These are phyloP conservation scores for Schoenoplectus triqueter DNA, from an alignment of 202 grass and related monocot species.

Conservation along the genomic window DNA sequence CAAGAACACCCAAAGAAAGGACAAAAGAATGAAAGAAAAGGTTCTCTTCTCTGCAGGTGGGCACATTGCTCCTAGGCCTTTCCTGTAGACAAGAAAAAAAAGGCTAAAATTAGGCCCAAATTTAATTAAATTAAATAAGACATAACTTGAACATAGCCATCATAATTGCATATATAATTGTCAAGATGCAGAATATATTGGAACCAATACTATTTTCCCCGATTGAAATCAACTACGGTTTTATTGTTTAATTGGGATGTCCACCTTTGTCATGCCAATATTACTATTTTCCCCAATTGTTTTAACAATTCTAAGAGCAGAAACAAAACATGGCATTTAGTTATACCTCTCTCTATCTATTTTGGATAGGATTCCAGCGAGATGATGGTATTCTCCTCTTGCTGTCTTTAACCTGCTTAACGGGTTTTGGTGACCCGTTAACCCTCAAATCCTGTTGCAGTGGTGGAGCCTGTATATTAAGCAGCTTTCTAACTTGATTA, in stretches of 20 bases:
- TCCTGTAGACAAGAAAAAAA: slow-evolving; percentile 8
- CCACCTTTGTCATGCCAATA: not conserved
- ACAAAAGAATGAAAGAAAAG: slow-evolving; percentile 35
- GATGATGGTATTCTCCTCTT: slow-evolving; percentile 47
- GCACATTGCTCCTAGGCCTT: slow-evolving; percentile 5
- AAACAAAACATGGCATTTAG: not conserved
- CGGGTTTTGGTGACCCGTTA: slow-evolving; percentile 13
- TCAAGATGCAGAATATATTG: not conserved
- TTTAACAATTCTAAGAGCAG: not conserved
- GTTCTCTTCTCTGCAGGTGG: slow-evolving; percentile 15
- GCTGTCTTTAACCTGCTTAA: slow-evolving; percentile 36
- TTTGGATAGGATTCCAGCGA: slow-evolving; percentile 33
- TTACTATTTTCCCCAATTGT: not conserved
- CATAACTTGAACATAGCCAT: not conserved
- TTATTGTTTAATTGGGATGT: not conserved
- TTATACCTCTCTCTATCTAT: slow-evolving; percentile 34
- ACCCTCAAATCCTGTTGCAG: slow-evolving; percentile 26
- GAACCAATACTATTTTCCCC: not conserved
- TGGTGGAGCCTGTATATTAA: not conserved
- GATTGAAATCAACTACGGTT: not conserved
- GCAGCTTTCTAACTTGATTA: slow-evolving; percentile 41
- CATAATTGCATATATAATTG: slow-evolving; percentile 4
- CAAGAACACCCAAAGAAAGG: slow-evolving; percentile 23
- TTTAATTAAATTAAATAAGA: slow-evolving; percentile 2
- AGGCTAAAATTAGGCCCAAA: slow-evolving; percentile 23